Base-by-base conservation (phyloP, 768 basidiomycete species). In the Boletales sp. region DNA sequence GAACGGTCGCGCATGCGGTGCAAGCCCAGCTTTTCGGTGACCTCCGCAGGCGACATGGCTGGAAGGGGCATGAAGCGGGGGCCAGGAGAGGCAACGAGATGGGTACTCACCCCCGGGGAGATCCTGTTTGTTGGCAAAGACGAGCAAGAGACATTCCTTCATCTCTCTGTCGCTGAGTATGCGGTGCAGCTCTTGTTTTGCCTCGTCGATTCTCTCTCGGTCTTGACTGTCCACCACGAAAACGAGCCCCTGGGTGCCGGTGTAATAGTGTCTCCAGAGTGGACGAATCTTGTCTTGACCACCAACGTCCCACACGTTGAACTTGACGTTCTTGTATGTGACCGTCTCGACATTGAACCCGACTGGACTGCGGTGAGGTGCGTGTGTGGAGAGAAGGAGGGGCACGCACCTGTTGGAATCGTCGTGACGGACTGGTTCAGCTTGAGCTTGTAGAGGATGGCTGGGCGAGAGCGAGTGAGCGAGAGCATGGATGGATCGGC, bases 121-220 rank as follows among this genome's bases (percentile, higher is more conserved):
- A 80, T 98, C 95, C 72, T 98, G 95, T 75, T 98, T 98, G 75
- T 98, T 98, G 32, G 95, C 94, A 71, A 98, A 98, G n/a, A 98
- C 94, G 53, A 98, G 86, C 64, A 98, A 67, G 48, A 98, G 69
- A 67, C 94, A 97, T 57, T 97, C 94, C 72, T 90, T 93, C 95
- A 98, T 97, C 72, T 98, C 95, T 55, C 95, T 77, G 69, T 98
- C 95, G 58, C 89, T 87, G 70, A 98, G 76, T 73, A 98, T 97
- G 53, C 94, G 83, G 64, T 97, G 94, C 28, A 98, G 74, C 72
- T 98, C 95, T 65, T 89, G 86, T 65, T 93, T 89, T 34, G 95
- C 95, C 72, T 98, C 95, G 67, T 97, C 94, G 63, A 98, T 87
- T 52, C 95, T 83, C 62, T 95, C 93, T 53, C 90, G 76, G 70